phyloP scores from a whole-genome alignment of 2,329 filamentous ascomycete genomes.

The Sarocladium brachiariae region DNA sequence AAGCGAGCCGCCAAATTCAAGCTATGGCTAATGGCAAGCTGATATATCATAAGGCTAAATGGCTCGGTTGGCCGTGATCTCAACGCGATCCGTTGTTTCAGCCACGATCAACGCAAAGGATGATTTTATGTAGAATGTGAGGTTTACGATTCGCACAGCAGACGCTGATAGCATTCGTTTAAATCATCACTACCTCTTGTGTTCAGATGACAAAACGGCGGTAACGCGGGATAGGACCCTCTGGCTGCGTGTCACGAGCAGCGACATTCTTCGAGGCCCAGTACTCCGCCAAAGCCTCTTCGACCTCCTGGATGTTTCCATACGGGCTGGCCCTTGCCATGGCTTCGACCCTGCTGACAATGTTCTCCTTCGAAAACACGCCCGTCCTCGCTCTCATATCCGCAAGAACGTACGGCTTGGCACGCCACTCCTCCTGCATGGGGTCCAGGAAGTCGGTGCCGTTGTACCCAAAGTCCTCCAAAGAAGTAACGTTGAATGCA shows the following conservation, averaged over 20 bases:
- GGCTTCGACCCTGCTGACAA: background rate
- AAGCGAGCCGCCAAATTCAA: too few relatives aligned
- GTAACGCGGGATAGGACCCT: background rate
- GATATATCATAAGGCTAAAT: too few relatives aligned
- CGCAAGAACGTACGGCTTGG: background rate
- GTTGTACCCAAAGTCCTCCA: conserved; percentile 31
- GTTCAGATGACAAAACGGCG: background rate
- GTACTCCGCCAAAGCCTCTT: background rate
- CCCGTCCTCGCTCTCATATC: conserved; percentile 14
- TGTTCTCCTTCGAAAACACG: conserved; percentile 13
- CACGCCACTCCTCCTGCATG: conserved; percentile 2
- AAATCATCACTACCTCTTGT: too few relatives aligned
- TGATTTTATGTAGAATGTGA: too few relatives aligned
- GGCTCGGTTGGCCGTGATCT: too few relatives aligned
- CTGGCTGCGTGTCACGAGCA: background rate
- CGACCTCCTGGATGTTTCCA: background rate
- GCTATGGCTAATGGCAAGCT: too few relatives aligned
- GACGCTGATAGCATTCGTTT: too few relatives aligned
- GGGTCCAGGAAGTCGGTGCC: conserved; percentile 10
- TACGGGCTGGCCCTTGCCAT: background rate
- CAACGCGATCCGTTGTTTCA: too few relatives aligned
- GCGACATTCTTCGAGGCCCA: background rate
- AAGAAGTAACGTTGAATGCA: conserved; percentile 34
- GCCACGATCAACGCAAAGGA: too few relatives aligned
- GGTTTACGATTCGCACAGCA: too few relatives aligned